Base-by-base conservation (phyloP, 2,329 filamentous ascomycete genomes). In the Stromatinia cepivora region DNA sequence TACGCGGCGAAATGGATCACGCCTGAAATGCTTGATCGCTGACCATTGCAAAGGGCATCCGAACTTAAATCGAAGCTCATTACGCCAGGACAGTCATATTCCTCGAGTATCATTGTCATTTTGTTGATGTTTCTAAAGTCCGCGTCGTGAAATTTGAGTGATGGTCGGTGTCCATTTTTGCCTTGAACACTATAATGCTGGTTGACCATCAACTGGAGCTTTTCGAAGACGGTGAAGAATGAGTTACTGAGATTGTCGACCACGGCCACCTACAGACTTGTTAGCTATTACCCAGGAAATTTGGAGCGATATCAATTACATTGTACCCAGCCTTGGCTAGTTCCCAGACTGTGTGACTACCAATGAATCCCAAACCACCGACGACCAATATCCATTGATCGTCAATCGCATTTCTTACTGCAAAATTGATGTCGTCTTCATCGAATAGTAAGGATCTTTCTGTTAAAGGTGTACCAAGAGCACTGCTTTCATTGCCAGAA, bases 1-100 rank as follows among this genome's bases (percentile, higher is more conserved):
- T 86, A 86, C 1, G 88, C 88, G 20, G 88, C 88, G 73, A 90
- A 90, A 75, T 91, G 88, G 69, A 91, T 89, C n/a, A 90, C 87
- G 0, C 87, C 88, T 0, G 81, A 80, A 71, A 90, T 88, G 42
- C 80, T 82, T 11, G 75, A 76, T 46, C 58, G 70, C 17, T 69
- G 67, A 46, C 56, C 58, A 46, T 57, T 61, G 39, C 62, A 67
- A 20, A 69, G 56, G 4, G 67, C 61, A 13, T 52, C 50, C 1
- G 69, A 56, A 22, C 71, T 68, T 22, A 69, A 52, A 17, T 50
- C 65, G 34, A 67, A 71, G 5, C 54, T 70, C 36, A 67, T 31
- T 13, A 64, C 34, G 13, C 46, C 46, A 10, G 72, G 67, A 42
- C 68, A 48, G 52, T 72, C 72, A 54, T 74, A 74, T 28, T 67